Percentiles rank a stretch among this genome's conserved stretches.
phyloP scores from a whole-genome alignment of 2,329 filamentous ascomycete species.

The Neonectria faginata region DNA sequence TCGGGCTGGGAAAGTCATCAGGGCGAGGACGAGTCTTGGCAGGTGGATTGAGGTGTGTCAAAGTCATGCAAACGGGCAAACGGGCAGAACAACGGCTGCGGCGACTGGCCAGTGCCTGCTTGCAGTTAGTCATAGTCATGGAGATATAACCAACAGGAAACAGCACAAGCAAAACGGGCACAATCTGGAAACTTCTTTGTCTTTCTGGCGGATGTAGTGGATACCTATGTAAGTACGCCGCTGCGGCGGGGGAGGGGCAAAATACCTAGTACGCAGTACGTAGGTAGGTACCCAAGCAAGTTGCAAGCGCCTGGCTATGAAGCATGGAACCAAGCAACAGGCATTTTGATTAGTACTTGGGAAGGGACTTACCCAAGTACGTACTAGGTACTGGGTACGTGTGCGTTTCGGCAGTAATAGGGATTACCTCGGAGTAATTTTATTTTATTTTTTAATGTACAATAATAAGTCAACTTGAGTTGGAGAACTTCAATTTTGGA shows the following conservation, averaged over 20 bases:
- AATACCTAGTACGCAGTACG: too few species aligned
- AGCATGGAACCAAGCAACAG: background rate
- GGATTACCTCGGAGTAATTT: too few species aligned
- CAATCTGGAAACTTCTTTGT: conserved; percentile 38
- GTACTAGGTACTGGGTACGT: too few species aligned
- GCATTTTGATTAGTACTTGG: too few species aligned
- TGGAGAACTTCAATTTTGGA: too few species aligned
- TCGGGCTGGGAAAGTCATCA: background rate
- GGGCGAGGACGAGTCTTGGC: conserved; percentile 28
- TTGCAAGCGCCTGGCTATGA: too few species aligned
- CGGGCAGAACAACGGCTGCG: background rate
- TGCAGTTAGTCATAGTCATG: conserved; percentile 41
- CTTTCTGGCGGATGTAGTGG: conserved; percentile 31
- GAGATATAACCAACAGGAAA: conserved; percentile 8
- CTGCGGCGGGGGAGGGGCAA: conserved; percentile 26
- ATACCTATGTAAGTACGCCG: background rate
- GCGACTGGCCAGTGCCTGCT: background rate
- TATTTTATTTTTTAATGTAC: too few species aligned
- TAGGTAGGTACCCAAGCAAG: background rate
- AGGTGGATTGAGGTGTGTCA: conserved; percentile 42
- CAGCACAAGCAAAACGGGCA: background rate
- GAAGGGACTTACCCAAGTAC: too few species aligned
- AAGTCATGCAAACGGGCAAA: conserved; percentile 43
- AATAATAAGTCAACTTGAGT: too few species aligned
- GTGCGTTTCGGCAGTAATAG: too few species aligned